Evolutionary conservation across 1,284 basidiomycete genomes (phyloP), one percentile per base, ranked within the genome.

Genomic region (Apiotrichum laibachii): DNA sequence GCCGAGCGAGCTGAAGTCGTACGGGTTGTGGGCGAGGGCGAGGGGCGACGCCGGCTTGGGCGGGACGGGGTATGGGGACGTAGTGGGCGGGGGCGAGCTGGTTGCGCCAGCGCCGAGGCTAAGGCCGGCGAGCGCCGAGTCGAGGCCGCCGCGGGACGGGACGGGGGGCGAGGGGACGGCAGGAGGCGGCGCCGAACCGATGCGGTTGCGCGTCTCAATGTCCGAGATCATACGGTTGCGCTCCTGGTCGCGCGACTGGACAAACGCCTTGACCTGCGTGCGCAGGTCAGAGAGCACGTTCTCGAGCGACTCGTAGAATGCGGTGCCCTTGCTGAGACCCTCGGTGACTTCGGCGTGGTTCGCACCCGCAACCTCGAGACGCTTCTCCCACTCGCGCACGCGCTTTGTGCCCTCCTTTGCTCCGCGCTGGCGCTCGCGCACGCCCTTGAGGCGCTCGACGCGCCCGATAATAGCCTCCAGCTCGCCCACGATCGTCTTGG

Each of bases 271-370:
- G 2, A 85, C 84, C 62, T 86, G 86, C 8, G 82, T 77, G 53
- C 82, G 81, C 9, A 97, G 82, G 10, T 81, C 82, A 0, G 79
- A 72, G 3, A 86, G 82, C 34, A 95, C 78, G 42, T 85, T 85
- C 1, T 82, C 83, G n/a, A 97, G 81, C 63, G 94, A 90, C 7
- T 81, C 82, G 75, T 98, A 97, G 77, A 96, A 99, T 50, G 87
- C 85, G 4, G 90, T 79, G 0, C 92, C 95, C 73, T 93, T 94
- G 19, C 87, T 85, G 50, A 96, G 77, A 4, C 92, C 93, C 67
- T 89, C 88, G 13, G 88, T 80, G 40, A 93, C 88, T 77, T 97
- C 91, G 80, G 87, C 87, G 73, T 92, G 94, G 4, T 84, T 84
- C 64, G 94, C 90, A 47, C 88, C 83, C 0, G 90, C 89, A 22